Conservation (phyloP, 805 yeast species). For the Vanderwaltozyma yarrowii region DNA sequence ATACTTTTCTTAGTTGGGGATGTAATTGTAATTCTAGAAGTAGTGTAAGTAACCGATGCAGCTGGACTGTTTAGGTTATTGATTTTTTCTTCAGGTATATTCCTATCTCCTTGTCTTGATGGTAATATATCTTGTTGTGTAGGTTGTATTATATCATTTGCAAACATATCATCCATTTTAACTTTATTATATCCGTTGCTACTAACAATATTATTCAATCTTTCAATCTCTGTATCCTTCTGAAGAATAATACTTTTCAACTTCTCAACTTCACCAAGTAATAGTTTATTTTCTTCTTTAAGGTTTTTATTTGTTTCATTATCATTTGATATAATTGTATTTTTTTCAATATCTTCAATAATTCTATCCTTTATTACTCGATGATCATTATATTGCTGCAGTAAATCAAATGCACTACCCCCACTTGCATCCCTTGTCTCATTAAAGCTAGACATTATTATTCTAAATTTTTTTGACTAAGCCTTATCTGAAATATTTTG, state of each 20-base stretch:
- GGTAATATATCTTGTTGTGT: too few species aligned
- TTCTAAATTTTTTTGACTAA: too few species aligned
- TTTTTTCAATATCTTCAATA: slow-evolving; percentile 2
- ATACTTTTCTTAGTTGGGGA: slow-evolving; percentile 16
- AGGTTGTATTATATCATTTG: too few species aligned
- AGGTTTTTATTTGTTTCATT: not conserved
- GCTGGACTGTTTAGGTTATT: slow-evolving; percentile 16
- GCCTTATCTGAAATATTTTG: too few species aligned
- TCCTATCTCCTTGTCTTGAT: too few species aligned
- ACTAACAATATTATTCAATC: not conserved
- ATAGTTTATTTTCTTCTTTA: not conserved
- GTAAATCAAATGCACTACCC: slow-evolving; percentile 1
- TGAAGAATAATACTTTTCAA: not conserved
- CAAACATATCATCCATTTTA: too few species aligned
- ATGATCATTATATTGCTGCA: slow-evolving; percentile 3
- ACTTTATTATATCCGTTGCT: too few species aligned
- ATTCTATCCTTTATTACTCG: not conserved
- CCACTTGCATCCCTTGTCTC: not conserved
- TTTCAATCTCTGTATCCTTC: not conserved
- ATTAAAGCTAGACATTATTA: too few species aligned
- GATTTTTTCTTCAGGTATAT: not conserved
- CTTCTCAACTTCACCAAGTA: not conserved
- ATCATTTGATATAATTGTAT: not conserved
- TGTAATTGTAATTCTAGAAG: slow-evolving; percentile 28
- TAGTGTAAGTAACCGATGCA: slow-evolving; percentile 27